phyloP scores from a whole-genome alignment of 495 filamentous ascomycete species.

The Aspergillus incahuasiensis region DNA sequence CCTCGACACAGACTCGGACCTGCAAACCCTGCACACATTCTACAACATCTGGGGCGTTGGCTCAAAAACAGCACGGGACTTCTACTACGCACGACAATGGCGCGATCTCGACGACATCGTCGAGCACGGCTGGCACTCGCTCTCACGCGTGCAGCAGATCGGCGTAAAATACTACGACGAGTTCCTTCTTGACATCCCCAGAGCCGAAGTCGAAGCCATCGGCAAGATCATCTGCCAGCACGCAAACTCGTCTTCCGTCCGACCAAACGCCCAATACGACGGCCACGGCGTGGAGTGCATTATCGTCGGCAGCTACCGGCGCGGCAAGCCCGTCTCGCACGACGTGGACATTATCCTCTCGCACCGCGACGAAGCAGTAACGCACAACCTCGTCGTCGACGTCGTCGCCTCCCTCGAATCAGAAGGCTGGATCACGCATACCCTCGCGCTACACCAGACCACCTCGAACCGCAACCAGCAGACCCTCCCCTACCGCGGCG shows the following conservation, averaged over 20 bases:
- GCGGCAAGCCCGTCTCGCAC: conserved; percentile 67
- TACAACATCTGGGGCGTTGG: conserved; percentile 86
- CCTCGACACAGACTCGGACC: conserved; percentile 57
- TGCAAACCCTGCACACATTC: conserved; percentile 63
- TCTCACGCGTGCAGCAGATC: conserved; percentile 83
- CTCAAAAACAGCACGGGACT: conserved; percentile 75
- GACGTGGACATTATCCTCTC: conserved; percentile 86
- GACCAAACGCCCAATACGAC: conserved; percentile 27
- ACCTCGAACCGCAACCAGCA: conserved; percentile 67
- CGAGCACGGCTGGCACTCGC: conserved; percentile 69
- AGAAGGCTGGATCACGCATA: conserved; percentile 74
- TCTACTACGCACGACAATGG: conserved; percentile 76
- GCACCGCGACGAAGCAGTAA: conserved; percentile 66
- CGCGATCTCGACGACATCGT: conserved; percentile 76
- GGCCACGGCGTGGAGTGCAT: conserved; percentile 58
- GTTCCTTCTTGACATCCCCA: conserved; percentile 64
- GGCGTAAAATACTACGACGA: conserved; percentile 96
- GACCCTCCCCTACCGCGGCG: conserved; percentile 52
- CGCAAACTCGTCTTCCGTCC: conserved; percentile 42
- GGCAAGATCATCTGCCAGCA: conserved; percentile 54
- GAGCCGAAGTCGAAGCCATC: conserved; percentile 70
- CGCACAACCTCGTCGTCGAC: conserved; percentile 59
- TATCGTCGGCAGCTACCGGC: conserved; percentile 80
- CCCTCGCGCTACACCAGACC: conserved; percentile 60
- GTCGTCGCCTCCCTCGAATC: conserved; percentile 66